A percentile compares a stretch with the other conserved stretches of the same genome.
phyloP scores from a whole-genome alignment of 139 green algal genomes.

The Chlamydomonas applanata region DNA sequence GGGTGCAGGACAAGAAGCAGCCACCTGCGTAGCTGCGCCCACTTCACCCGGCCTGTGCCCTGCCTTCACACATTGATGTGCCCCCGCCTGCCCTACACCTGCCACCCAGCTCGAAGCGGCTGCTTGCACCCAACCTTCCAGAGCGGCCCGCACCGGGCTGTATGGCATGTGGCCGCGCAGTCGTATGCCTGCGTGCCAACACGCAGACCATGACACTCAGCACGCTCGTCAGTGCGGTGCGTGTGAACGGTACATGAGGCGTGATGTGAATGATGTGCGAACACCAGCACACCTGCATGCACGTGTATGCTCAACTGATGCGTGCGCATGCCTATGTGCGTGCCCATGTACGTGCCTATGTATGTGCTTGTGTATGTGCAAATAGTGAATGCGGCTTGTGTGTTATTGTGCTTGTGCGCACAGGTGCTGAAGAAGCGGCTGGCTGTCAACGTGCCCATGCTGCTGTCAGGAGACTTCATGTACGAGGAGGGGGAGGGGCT shows the following conservation, averaged over 20 bases:
- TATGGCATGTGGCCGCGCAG: conserved; percentile 75
- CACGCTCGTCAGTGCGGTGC: conserved; percentile 61
- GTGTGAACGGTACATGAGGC: no score
- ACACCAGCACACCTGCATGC: no score
- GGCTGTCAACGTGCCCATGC: conserved; percentile 45
- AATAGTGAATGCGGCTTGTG: no score
- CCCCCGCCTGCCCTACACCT: no score
- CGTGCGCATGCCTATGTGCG: conserved; percentile 1
- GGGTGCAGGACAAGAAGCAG: no score
- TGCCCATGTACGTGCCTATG: no score
- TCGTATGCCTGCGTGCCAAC: conserved; percentile 59
- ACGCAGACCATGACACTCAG: conserved; percentile 55
- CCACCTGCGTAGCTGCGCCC: no score
- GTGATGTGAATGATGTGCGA: no score
- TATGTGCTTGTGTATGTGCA: conserved; percentile 7
- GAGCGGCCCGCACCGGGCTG: conserved; percentile 59
- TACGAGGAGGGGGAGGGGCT: conserved; percentile 88
- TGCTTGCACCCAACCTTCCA: not conserved
- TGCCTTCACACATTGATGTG: no score
- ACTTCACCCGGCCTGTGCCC: no score
- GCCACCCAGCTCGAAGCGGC: not conserved
- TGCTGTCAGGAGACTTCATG: conserved; percentile 52
- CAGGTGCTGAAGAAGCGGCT: conserved; percentile 74
- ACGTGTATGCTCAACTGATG: not conserved
- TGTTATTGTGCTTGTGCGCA: conserved; percentile 3